Base-by-base conservation (phyloP, 148 eudicot genomes). In the Fagopyrum homotropicum region DNA sequence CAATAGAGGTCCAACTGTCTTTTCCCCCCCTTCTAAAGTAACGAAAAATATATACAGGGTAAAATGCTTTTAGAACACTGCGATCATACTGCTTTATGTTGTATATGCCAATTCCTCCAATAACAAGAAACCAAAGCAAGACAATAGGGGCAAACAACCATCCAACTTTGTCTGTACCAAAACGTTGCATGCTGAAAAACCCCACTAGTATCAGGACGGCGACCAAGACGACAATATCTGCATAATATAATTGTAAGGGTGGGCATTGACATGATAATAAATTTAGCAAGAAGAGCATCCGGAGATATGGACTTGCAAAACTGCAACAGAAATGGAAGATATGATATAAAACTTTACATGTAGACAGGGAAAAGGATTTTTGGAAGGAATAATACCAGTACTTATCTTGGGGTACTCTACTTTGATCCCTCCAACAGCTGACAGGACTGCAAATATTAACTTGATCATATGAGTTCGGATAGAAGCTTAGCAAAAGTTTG, bases 131-230 rank as follows among this genome's bases (percentile, higher is more conserved):
- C 98, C 98, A 95, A 30, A 92, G 87, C 76, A 95, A 79, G 45
- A 95, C 97, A 69, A 95, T 78, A 14, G 98, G 98, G 61, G 98
- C 98, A 81, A 92, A 95, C 45, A 95, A 86, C 97, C 97, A 95
- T 74, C 97, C 97, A 72, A 95, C 98, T 84, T 81, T 95, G 80
- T 95, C 98, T 0, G 97, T 90, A 56, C 98, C 98, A 79, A 89
- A 95, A 75, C 89, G 98, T 82, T 95, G 98, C 89, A 95, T 64
- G 84, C 96, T 92, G 80, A 95, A 95, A 76, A 95, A 82, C 52
- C 93, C 96, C 40, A 95, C 88, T 76, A 95, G 82, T 71, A 95
- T 90, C 66, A 90, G 78, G 46, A 89, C 98, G 71, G 98, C 92
- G n/a, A 95, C 97, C 76, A 95, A 46, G 72, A 95, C 90, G 45